These are phyloP conservation scores for Rhodotorula taiwanensis DNA, from an alignment of 768 basidiomycete species.

Conservation along the genomic window DNA sequence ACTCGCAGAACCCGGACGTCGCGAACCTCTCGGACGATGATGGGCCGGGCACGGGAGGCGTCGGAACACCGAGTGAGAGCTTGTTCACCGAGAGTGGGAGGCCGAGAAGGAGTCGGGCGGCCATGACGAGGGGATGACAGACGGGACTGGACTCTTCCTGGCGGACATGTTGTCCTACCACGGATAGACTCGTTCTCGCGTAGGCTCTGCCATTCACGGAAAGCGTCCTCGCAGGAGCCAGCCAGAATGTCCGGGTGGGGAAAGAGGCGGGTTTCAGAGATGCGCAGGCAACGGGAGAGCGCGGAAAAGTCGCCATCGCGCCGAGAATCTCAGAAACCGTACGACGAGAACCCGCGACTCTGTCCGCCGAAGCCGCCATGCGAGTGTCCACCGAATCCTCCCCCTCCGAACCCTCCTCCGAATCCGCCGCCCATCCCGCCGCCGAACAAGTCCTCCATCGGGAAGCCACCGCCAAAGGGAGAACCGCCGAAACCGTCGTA, in stretches of 20 bases:
- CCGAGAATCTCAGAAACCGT: constrained; percentile 27
- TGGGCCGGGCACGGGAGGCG: neutral
- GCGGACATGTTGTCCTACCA: too few species aligned
- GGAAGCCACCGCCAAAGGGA: constrained; percentile 9
- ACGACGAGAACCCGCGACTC: constrained; percentile 19
- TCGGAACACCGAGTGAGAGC: too few species aligned
- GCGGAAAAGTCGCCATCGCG: too few species aligned
- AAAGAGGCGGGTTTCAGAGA: too few species aligned
- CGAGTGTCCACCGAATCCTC: constrained; percentile 6
- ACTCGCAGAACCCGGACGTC: neutral
- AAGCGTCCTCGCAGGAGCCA: too few species aligned
- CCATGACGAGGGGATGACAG: too few species aligned
- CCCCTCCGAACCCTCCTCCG: constrained; percentile 10
- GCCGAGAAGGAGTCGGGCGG: neutral
- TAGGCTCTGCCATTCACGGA: too few species aligned
- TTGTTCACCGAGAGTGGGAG: neutral
- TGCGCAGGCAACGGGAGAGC: too few species aligned
- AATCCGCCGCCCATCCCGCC: constrained; percentile 32
- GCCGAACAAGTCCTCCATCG: constrained; percentile 13
- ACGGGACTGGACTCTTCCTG: too few species aligned
- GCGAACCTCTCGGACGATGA: neutral
- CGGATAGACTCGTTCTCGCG: too few species aligned
- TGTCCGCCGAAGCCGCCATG: constrained; percentile 4
- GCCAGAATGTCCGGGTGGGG: too few species aligned
- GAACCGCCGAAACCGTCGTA: constrained; percentile 32